phyloP scores from a whole-genome alignment of 2,329 filamentous ascomycete genomes.

The Diplodia intermedia region DNA sequence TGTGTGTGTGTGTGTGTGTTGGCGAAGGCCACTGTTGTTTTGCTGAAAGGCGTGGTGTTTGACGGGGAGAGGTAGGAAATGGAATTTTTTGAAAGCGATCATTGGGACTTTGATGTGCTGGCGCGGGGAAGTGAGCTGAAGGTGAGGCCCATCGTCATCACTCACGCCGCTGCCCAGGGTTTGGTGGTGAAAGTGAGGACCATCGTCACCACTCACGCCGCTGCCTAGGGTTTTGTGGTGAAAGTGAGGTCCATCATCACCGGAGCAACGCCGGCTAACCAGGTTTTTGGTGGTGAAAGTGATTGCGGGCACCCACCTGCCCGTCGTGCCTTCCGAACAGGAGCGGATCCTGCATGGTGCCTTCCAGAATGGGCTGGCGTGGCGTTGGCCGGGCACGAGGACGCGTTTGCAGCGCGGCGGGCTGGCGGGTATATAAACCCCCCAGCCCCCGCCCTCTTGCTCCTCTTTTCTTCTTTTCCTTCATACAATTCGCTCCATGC shows the following conservation, averaged over 20 bases:
- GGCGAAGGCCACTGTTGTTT: too few relatives aligned
- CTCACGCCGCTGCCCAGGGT: too few relatives aligned
- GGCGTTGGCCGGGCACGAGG: too few relatives aligned
- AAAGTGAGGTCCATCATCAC: too few relatives aligned
- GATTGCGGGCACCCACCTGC: neutral
- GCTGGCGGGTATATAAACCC: neutral
- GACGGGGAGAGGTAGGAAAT: neutral
- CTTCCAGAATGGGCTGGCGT: too few relatives aligned
- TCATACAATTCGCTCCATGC: neutral
- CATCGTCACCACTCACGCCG: too few relatives aligned
- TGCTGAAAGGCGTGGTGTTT: neutral
- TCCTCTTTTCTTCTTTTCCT: neutral
- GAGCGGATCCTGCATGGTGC: too few relatives aligned
- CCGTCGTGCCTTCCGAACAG: neutral
- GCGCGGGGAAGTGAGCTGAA: too few relatives aligned
- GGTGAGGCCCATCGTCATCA: too few relatives aligned
- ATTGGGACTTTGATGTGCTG: neutral
- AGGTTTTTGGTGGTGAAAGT: neutral
- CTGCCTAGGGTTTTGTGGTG: too few relatives aligned
- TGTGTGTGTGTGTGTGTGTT: neutral
- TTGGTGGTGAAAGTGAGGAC: neutral
- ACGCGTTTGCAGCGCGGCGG: too few relatives aligned
- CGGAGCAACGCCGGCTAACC: too few relatives aligned
- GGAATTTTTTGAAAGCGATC: neutral
- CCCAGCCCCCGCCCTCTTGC: neutral